A percentile compares a stretch with the other conserved stretches of the same genome.
phyloP scores from a whole-genome alignment of 108 stramenopile species.

The Pseudonitzschia multistriata region DNA sequence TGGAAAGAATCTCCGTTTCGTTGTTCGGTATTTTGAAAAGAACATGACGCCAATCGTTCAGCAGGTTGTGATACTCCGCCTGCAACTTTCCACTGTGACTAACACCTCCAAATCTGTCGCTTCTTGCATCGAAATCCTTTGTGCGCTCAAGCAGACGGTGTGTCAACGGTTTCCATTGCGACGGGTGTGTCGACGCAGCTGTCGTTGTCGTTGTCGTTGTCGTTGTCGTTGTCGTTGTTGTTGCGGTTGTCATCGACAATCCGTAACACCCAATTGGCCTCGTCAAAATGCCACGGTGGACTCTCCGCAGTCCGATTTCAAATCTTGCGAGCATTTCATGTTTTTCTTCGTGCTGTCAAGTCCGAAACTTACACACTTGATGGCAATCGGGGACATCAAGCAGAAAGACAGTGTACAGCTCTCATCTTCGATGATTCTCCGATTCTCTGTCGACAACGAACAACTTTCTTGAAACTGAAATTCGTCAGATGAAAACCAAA shows the following conservation, averaged over 20 bases:
- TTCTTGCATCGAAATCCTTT: neutral
- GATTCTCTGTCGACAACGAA: too few relatives aligned
- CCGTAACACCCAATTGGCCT: neutral
- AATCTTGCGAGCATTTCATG: slow-evolving; percentile 6
- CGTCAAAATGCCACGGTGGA: neutral
- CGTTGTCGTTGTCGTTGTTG: too few relatives aligned
- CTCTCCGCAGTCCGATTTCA: neutral
- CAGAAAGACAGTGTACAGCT: too few relatives aligned
- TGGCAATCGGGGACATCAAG: too few relatives aligned
- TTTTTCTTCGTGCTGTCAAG: neutral
- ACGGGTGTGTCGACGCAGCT: neutral
- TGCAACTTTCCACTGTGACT: neutral
- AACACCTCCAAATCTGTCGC: neutral
- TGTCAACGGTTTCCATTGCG: neutral
- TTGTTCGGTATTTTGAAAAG: slow-evolving; percentile 9
- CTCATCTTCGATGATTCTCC: too few relatives aligned
- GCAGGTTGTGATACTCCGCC: neutral
- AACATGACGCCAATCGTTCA: slow-evolving; percentile 14
- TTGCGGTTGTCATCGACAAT: too few relatives aligned
- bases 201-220: too few relatives aligned
- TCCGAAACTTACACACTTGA: too few relatives aligned
- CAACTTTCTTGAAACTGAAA: too few relatives aligned
- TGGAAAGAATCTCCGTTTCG: neutral
- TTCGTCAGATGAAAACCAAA: too few relatives aligned
- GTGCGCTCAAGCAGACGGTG: neutral